Conservation (phyloP, 768 basidiomycete genomes). For the Boletus rufocinnamomeus region DNA sequence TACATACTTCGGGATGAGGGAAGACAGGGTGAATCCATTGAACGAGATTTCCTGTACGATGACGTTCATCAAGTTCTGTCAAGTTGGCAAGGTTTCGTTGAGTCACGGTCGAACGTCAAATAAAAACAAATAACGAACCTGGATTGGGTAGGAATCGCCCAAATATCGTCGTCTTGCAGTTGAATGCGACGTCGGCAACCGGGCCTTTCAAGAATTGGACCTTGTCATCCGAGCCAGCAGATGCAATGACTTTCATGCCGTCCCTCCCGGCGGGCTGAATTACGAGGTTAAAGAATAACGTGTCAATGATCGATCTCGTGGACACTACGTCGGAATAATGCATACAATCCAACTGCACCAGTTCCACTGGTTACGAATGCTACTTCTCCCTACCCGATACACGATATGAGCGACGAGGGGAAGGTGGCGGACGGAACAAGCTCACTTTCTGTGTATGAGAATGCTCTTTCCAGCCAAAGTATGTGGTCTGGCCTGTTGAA, state of each 20-base stretch:
- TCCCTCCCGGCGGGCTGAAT: background rate
- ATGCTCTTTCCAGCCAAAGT: background rate
- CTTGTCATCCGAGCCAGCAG: background rate
- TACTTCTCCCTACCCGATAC: background rate
- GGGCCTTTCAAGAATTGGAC: background rate
- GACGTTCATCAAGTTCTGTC: slow-evolving; percentile 5
- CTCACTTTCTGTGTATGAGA: background rate
- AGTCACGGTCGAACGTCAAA: background rate
- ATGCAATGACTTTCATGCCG: background rate
- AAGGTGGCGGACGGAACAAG: too few species aligned
- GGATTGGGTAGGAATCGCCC: background rate
- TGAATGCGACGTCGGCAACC: background rate
- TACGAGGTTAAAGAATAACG: background rate
- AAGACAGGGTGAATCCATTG: slow-evolving; percentile 43
- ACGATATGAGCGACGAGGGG: background rate
- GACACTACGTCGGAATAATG: too few species aligned
- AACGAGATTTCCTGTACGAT: slow-evolving; percentile 41
- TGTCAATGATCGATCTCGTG: background rate
- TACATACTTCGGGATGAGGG: slow-evolving; percentile 37
- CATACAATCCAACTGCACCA: background rate
- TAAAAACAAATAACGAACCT: background rate
- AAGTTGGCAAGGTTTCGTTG: too few species aligned
- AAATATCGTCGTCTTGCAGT: background rate
- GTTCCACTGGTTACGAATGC: background rate
- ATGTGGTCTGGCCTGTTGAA: background rate